Percentiles rank a stretch among this genome's conserved stretches.
Conservation (phyloP, 129 eudicot genomes). For the Silybum marianum region DNA sequence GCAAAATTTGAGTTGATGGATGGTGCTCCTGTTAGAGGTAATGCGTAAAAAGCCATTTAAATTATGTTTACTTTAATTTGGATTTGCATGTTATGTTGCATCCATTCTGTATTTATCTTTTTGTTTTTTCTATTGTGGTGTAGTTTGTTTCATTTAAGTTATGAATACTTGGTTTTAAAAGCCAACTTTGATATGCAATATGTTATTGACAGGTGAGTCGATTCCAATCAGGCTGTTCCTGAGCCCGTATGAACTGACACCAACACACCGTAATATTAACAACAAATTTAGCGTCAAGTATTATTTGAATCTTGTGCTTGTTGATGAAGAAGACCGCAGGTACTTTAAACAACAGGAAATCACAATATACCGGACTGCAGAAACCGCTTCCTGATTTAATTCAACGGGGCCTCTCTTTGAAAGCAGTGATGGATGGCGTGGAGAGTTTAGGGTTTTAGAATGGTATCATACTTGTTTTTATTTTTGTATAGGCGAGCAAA, state of each 20-base stretch:
- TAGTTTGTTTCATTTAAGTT: too few relatives aligned
- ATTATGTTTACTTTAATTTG: not conserved
- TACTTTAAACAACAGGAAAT: slow-evolving; percentile 97
- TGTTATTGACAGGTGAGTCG: slow-evolving; percentile 74
- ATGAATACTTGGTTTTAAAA: not conserved
- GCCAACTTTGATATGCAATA: not conserved
- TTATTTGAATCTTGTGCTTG: slow-evolving; percentile 86
- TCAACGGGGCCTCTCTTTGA: too few relatives aligned
- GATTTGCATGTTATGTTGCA: not conserved
- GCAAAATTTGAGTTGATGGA: slow-evolving; percentile 98
- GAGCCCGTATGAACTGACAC: slow-evolving; percentile 97
- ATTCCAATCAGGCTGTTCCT: slow-evolving; percentile 90
- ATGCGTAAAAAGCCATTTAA: not conserved
- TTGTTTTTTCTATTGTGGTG: not conserved
- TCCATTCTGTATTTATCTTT: not conserved
- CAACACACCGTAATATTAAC: slow-evolving; percentile 91
- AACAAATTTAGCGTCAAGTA: slow-evolving; percentile 98
- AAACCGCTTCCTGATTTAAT: slow-evolving; percentile 48
- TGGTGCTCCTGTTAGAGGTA: slow-evolving; percentile 99
- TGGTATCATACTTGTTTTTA: not conserved
- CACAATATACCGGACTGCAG: slow-evolving; percentile 78
- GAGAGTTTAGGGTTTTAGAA: not conserved
- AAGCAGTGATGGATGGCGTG: not conserved
- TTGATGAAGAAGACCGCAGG: slow-evolving; percentile 98
- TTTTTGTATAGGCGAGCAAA: slow-evolving; percentile 9